These are phyloP conservation scores for Moelleriella libera DNA, from an alignment of 2,329 filamentous ascomycete species.

Conservation along the genomic window DNA sequence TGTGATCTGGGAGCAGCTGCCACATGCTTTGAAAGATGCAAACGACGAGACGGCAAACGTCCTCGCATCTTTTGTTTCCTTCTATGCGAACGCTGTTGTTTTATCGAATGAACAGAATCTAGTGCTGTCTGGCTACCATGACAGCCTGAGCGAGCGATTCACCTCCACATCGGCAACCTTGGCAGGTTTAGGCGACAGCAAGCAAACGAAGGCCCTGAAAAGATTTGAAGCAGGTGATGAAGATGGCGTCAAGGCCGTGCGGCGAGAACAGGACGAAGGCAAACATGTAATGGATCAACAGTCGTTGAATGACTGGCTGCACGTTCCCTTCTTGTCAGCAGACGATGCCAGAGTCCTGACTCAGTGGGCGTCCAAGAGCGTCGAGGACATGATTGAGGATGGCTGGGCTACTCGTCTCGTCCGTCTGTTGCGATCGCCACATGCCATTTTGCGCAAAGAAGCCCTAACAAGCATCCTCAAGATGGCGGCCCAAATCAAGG, in stretches of 20 bases:
- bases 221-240: slow-evolving; percentile 4
- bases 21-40: slow-evolving; percentile 45
- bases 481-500: slow-evolving; percentile 46
- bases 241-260: slow-evolving; percentile 1
- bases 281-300: slow-evolving; percentile 17
- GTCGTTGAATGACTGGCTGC: slow-evolving; percentile 38
- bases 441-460: slow-evolving; percentile 66
- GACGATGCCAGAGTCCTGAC: slow-evolving; percentile 38
- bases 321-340: slow-evolving; percentile 27
- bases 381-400: slow-evolving; percentile 68
- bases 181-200: slow-evolving; percentile 7
- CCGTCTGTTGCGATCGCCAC: slow-evolving; percentile 59
- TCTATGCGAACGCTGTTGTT: slow-evolving; percentile 39
- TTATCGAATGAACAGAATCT: slow-evolving; percentile 6
- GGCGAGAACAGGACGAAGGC: slow-evolving; percentile 1
- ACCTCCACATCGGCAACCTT: slow-evolving; percentile 11
- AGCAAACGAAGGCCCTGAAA: slow-evolving; percentile 7
- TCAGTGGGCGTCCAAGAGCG: slow-evolving; percentile 62
- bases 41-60: slow-evolving; percentile 26
- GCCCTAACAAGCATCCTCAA: slow-evolving; percentile 57
- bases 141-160: slow-evolving; percentile 15
- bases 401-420: slow-evolving; percentile 57
- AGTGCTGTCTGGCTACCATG: slow-evolving; percentile 9
- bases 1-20: slow-evolving; percentile 63
- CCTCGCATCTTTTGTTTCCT: slow-evolving; percentile 43